A percentile compares a stretch with the other conserved stretches of the same genome.
Evolutionary conservation across 345 rosid species (phyloP).

Genomic region (Angophora floribunda): DNA sequence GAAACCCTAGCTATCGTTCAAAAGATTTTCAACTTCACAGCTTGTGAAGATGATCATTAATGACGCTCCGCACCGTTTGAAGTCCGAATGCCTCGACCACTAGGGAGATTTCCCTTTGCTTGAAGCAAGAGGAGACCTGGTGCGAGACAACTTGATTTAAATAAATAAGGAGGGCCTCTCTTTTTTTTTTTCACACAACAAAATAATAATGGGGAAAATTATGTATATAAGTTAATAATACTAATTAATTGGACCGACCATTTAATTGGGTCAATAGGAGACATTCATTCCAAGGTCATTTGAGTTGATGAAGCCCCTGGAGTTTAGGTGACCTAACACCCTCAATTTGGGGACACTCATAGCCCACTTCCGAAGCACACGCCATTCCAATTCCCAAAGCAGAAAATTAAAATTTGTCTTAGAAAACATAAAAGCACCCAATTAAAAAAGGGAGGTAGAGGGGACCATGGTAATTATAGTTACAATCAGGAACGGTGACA

Average conservation of each 20-base stretch:
- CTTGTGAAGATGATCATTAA: neutral
- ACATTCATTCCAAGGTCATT: neutral
- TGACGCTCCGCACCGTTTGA: fast-evolving
- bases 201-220: neutral
- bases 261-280: neutral
- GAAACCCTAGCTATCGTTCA: neutral
- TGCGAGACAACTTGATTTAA: neutral
- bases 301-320: neutral
- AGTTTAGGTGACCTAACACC: neutral
- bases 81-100: neutral
- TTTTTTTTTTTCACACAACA: neutral
- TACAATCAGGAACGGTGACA: fast-evolving
- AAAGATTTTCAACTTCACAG: neutral
- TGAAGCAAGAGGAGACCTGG: neutral
- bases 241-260: neutral
- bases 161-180: neutral
- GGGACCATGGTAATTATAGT: neutral
- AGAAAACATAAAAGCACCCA: neutral
- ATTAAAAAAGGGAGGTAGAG: neutral
- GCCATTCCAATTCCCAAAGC: neutral
- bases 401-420: neutral
- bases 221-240: neutral
- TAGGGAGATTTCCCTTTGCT: neutral
- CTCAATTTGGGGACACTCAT: neutral
- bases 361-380: neutral